phyloP scores from a whole-genome alignment of 2,329 filamentous ascomycete species.

The Xylariaceae sp. region DNA sequence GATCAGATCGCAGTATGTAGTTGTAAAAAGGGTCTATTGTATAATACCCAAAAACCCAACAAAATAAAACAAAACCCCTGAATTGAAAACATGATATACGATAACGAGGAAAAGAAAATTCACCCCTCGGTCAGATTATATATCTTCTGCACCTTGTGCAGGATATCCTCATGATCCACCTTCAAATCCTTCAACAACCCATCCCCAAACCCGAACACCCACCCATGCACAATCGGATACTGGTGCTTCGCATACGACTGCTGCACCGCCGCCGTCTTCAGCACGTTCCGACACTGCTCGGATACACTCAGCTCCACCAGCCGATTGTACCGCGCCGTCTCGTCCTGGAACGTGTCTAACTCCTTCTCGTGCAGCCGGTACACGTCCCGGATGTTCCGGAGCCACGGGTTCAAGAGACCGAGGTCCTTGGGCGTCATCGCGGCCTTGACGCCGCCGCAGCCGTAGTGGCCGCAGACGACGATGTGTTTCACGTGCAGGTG shows the following conservation, averaged over 20 bases:
- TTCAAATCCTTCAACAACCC: slow-evolving; percentile 61
- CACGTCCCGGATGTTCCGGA: slow-evolving; percentile 68
- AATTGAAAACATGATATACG: background rate
- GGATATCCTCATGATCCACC: slow-evolving; percentile 53
- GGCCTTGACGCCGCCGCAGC: slow-evolving; percentile 70
- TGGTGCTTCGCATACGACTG: slow-evolving; percentile 59
- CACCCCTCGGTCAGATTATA: slow-evolving; percentile 46
- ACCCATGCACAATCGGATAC: slow-evolving; percentile 67
- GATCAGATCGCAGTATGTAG: background rate
- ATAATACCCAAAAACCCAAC: background rate
- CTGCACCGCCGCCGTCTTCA: slow-evolving; percentile 76
- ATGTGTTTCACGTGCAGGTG: slow-evolving; percentile 79
- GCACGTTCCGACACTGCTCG: slow-evolving; percentile 70
- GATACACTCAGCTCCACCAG: slow-evolving; percentile 81
- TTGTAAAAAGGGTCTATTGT: background rate
- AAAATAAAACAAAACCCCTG: background rate
- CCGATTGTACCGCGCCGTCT: slow-evolving; percentile 57
- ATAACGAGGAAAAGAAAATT: background rate
- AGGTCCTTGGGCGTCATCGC: slow-evolving; percentile 67
- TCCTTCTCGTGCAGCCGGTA: slow-evolving; percentile 67
- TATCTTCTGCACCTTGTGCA: slow-evolving; percentile 58
- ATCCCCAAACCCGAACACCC: slow-evolving; percentile 66
- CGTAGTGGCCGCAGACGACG: slow-evolving; percentile 73
- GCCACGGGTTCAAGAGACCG: slow-evolving; percentile 67
- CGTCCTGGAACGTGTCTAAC: slow-evolving; percentile 58